phyloP scores from a whole-genome alignment of 345 rosid genomes.

The Syzygium oleosum region DNA sequence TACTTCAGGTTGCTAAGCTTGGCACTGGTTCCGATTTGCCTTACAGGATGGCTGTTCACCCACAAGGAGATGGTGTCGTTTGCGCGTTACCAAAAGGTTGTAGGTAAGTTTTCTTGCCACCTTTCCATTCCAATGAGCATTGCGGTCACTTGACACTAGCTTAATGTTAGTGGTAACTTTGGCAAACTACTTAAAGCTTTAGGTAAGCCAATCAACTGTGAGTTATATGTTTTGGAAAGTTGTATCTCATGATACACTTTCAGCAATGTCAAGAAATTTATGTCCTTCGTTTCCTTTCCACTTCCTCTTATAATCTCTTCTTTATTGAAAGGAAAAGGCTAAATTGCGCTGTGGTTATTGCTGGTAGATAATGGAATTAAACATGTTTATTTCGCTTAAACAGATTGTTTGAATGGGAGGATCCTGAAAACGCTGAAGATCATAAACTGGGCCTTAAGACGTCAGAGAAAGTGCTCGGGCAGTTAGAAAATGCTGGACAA shows the following conservation, averaged over 20 bases:
- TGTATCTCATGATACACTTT: background rate
- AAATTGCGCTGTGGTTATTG: background rate
- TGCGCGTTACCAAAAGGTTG: slow-evolving; percentile 68
- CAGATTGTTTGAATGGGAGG: slow-evolving; percentile 76
- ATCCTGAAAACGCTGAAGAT: slow-evolving; percentile 22
- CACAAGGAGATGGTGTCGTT: slow-evolving; percentile 64
- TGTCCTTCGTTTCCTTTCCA: background rate
- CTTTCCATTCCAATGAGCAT: background rate
- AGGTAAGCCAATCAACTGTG: too few relatives aligned
- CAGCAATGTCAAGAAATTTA: background rate
- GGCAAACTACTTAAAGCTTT: background rate
- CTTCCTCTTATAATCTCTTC: background rate
- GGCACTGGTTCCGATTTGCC: slow-evolving; percentile 60
- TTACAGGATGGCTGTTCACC: slow-evolving; percentile 80
- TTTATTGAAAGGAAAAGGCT: background rate
- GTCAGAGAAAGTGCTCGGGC: slow-evolving; percentile 44
- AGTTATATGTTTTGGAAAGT: background rate
- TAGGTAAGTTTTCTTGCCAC: slow-evolving; percentile 29
- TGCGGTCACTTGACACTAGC: background rate
- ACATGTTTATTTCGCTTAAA: background rate
- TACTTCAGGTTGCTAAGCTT: slow-evolving; percentile 43
- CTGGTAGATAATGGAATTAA: background rate
- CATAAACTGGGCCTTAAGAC: slow-evolving; percentile 31
- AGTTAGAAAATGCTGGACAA: slow-evolving; percentile 59
- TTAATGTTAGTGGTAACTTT: background rate